Conservation (phyloP, 2,329 filamentous ascomycete species). For the Kalmusia sp. region DNA sequence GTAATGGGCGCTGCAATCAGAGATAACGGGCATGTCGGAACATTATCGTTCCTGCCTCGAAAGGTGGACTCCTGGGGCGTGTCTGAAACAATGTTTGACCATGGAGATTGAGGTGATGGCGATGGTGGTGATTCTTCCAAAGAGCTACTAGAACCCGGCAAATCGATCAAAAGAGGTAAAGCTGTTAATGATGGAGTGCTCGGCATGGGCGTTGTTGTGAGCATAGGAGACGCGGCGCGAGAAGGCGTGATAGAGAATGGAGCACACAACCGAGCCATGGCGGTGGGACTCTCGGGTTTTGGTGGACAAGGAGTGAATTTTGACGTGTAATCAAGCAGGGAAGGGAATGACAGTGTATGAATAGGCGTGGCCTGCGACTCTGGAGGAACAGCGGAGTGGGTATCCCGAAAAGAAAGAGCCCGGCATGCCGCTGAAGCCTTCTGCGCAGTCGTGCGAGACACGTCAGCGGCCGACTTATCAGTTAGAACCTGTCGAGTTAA, state of each 20-base stretch:
- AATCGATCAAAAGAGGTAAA: conserved; percentile 11
- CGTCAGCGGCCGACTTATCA: background rate
- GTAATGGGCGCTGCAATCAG: conserved; percentile 13
- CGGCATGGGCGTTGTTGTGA: conserved; percentile 20
- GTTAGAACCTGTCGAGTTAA: background rate
- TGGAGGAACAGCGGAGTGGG: background rate
- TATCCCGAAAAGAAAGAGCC: conserved; percentile 8
- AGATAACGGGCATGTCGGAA: background rate
- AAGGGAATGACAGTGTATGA: background rate
- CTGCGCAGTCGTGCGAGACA: conserved; percentile 13
- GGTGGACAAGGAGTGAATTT: background rate
- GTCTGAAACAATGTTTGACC: background rate
- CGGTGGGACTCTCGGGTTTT: background rate
- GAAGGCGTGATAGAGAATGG: conserved; percentile 17
- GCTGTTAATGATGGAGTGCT: conserved; percentile 22
- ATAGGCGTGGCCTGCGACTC: background rate
- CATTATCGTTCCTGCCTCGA: too few species aligned
- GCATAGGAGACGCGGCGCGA: conserved; percentile 9
- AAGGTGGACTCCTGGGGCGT: too few species aligned
- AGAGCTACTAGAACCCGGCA: background rate
- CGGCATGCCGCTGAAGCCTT: conserved; percentile 16
- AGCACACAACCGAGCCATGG: conserved; percentile 2
- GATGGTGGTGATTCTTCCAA: background rate
- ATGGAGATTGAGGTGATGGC: background rate
- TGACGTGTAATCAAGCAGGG: conserved; percentile 4